These are phyloP conservation scores for Neurospora sp. DNA, from an alignment of 495 filamentous ascomycete species.

Conservation along the genomic window DNA sequence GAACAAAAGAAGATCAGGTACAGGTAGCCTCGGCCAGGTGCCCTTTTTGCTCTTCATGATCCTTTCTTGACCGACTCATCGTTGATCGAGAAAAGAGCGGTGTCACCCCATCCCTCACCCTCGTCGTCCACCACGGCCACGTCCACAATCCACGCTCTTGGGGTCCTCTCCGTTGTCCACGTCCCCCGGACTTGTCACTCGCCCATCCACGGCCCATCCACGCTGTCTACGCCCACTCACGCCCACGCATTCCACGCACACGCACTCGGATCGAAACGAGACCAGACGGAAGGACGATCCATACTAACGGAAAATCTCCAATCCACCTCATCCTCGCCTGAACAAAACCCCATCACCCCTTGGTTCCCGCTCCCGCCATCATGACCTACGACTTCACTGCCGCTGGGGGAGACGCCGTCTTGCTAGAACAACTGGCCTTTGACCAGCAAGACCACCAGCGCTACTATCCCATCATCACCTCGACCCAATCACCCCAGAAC, in stretches of 20 bases:
- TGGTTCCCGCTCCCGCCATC: conserved; percentile 20
- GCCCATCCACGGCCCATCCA: neutral
- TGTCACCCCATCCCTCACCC: conserved; percentile 18
- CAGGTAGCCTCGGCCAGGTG: neutral
- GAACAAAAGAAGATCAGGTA: neutral
- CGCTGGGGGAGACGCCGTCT: conserved; percentile 37
- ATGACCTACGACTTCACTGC: conserved; percentile 50
- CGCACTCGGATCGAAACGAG: neutral
- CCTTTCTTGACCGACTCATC: conserved; percentile 26
- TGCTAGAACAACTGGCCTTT: conserved; percentile 44
- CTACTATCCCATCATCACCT: conserved; percentile 31
- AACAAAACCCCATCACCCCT: conserved; percentile 5
- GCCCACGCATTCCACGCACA: neutral
- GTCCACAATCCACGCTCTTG: conserved; percentile 12
- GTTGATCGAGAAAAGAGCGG: conserved; percentile 26
- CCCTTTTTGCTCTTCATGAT: conserved; percentile 13
- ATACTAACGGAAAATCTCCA: conserved; percentile 22
- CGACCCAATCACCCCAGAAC: conserved; percentile 32
- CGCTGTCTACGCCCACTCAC: neutral
- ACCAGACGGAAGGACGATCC: neutral
- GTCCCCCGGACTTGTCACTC: neutral
- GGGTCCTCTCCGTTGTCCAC: neutral
- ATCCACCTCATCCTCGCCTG: conserved; percentile 13
- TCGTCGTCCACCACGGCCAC: conserved; percentile 4
- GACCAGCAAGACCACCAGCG: conserved; percentile 39